These are phyloP conservation scores for Eucalyptus decipiens DNA, from an alignment of 345 rosid genomes.

Conservation along the genomic window DNA sequence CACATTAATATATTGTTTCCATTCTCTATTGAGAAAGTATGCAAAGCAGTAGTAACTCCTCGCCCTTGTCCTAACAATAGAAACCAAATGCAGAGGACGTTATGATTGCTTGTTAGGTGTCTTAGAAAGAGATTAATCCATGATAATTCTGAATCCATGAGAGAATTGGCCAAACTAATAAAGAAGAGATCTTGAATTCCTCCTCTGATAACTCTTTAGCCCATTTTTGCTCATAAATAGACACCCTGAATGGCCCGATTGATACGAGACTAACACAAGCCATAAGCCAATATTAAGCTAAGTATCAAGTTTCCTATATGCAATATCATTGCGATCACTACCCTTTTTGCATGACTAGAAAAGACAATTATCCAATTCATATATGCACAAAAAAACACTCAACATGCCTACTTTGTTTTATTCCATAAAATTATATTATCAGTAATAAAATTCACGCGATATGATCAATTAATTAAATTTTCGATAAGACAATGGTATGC, in stretches of 20 bases:
- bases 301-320: neutral
- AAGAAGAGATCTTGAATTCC: neutral
- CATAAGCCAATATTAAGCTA: neutral
- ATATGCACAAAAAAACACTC: neutral
- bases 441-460: no score
- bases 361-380: neutral
- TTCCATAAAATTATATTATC: no score
- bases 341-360: neutral
- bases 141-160: neutral
- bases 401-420: neutral
- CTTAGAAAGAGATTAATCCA: neutral
- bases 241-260: neutral
- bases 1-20: neutral
- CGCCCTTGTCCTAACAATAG: neutral
- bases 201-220: neutral
- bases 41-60: neutral
- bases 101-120: neutral
- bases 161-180: neutral
- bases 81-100: neutral
- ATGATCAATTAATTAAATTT: neutral
- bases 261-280: neutral
- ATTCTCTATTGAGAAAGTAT: neutral
- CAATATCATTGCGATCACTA: neutral
- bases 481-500: neutral
- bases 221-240: neutral